phyloP scores from a whole-genome alignment of 2,329 filamentous ascomycete species.

The Emergomyces orientalis region DNA sequence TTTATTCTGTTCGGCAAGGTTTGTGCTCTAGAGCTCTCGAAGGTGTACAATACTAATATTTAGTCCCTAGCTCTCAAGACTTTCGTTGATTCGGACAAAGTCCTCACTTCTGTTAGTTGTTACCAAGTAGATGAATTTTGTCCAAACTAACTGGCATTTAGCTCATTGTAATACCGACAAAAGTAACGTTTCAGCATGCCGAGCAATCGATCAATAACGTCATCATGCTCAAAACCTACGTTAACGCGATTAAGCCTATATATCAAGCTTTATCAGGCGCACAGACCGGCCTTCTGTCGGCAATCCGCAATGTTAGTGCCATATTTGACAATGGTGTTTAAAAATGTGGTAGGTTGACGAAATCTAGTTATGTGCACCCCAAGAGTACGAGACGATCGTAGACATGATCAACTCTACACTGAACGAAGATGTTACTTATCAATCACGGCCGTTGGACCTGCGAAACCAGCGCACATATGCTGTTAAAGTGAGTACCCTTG shows the following conservation, averaged over 20 bases:
- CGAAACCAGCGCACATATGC: constrained; percentile 87
- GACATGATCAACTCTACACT: constrained; percentile 59
- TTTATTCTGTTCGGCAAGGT: constrained; percentile 65
- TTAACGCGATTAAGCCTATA: constrained; percentile 57
- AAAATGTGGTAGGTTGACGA: neutral
- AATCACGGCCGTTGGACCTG: constrained; percentile 70
- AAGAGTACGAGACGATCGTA: constrained; percentile 52
- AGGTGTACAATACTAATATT: neutral
- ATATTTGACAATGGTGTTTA: neutral
- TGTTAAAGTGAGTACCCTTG: constrained; percentile 51
- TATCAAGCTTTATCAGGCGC: constrained; percentile 59
- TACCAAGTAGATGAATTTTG: neutral
- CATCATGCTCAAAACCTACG: constrained; percentile 75
- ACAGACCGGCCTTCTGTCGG: constrained; percentile 53
- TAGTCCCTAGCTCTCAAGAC: constrained; percentile 55
- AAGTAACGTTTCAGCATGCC: constrained; percentile 55
- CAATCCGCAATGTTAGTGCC: constrained; percentile 52
- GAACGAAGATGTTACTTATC: constrained; percentile 71
- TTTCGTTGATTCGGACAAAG: constrained; percentile 69
- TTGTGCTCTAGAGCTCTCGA: constrained; percentile 12
- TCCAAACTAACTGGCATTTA: constrained; percentile 28
- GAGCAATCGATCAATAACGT: constrained; percentile 81
- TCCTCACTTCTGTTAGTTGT: constrained; percentile 58
- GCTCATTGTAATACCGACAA: constrained; percentile 66
- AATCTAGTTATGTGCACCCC: constrained; percentile 52